Percentiles rank a stretch among this genome's conserved stretches.
phyloP scores from a whole-genome alignment of 345 rosid species.

The Linum trigynum region DNA sequence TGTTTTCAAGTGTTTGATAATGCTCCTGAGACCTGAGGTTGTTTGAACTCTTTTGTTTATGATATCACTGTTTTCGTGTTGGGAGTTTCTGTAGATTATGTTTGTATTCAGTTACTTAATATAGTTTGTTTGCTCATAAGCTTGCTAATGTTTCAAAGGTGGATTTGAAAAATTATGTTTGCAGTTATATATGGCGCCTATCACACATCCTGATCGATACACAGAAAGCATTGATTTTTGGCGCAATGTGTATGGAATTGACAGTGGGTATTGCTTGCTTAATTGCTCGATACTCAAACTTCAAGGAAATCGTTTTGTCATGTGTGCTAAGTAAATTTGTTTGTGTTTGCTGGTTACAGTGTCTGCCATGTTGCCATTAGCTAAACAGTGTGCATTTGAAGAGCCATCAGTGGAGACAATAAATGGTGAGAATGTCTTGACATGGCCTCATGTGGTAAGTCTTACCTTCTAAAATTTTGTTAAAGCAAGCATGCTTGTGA shows the following conservation, averaged over 20 bases:
- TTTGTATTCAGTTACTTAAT: no score
- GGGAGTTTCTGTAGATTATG: no score
- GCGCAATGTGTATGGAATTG: constrained; percentile 95
- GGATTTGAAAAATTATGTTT: neutral
- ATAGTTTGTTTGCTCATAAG: no score
- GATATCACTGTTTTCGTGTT: no score
- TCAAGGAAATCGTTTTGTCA: neutral
- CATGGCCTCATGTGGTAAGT: constrained; percentile 92
- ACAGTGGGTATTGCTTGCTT: constrained; percentile 56
- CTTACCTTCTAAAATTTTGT: constrained; percentile 12
- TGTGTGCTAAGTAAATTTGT: constrained; percentile 4
- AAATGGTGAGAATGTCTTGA: constrained; percentile 74
- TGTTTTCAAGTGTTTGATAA: constrained; percentile 7
- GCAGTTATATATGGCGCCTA: constrained; percentile 94
- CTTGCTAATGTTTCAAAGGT: neutral
- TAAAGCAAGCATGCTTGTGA: neutral
- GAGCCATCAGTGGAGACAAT: constrained; percentile 94
- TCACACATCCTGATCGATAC: constrained; percentile 91
- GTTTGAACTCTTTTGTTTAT: no score
- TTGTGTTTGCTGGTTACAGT: constrained; percentile 39
- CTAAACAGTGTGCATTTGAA: constrained; percentile 92
- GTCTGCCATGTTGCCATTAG: constrained; percentile 94
- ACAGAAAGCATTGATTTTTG: constrained; percentile 87
- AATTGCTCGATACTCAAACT: neutral
- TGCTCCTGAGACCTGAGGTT: neutral